phyloP scores from a whole-genome alignment of 2,329 filamentous ascomycete genomes.

The Pseudogymnoascus destructans region DNA sequence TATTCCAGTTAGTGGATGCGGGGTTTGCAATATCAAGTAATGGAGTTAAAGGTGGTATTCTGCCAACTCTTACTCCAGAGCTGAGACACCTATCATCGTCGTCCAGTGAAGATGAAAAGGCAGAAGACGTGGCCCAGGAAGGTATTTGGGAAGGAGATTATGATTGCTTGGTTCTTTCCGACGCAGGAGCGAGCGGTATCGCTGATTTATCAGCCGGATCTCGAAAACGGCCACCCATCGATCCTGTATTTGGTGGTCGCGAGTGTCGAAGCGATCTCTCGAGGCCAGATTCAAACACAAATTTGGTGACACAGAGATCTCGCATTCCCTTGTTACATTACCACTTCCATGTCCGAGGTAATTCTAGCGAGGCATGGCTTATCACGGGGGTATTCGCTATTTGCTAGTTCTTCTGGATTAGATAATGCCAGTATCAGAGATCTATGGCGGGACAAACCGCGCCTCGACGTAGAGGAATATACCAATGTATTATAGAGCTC shows the following conservation, averaged over 20 bases:
- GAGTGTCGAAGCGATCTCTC: conserved; percentile 11
- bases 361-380: not conserved
- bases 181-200: conserved; percentile 12
- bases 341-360: not conserved
- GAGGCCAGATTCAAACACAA: conserved; percentile 26
- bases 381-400: not conserved
- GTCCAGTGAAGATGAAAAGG: not conserved
- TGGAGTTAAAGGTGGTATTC: conserved; percentile 5
- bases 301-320: conserved; percentile 21
- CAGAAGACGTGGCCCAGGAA: not conserved
- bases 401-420: not conserved
- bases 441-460: not conserved
- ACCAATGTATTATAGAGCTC: not conserved
- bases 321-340: conserved; percentile 18
- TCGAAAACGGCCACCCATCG: not conserved
- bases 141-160: not conserved
- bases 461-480: not conserved
- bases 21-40: conserved; percentile 20
- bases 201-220: not conserved
- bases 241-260: not conserved
- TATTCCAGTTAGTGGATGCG: conserved; percentile 17
- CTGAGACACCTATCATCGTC: not conserved
- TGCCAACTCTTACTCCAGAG: conserved; percentile 3
- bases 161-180: conserved; percentile 13
- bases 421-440: not conserved